phyloP scores from a whole-genome alignment of 805 yeast genomes.

The Zygoascus tannicola region DNA sequence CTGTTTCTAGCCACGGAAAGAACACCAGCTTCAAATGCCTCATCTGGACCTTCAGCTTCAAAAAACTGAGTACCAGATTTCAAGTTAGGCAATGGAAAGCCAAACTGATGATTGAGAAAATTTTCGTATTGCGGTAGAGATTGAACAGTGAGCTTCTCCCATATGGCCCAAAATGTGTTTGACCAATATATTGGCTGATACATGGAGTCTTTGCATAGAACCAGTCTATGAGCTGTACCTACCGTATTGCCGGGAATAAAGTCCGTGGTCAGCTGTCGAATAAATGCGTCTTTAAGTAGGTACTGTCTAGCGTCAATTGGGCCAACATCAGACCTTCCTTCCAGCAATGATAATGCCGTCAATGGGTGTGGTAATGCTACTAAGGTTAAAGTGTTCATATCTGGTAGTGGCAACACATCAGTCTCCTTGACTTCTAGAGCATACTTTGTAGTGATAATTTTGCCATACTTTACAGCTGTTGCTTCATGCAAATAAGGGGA shows the following conservation, averaged over 20 bases:
- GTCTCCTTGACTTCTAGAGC: neutral
- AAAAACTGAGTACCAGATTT: neutral
- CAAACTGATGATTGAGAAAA: slow-evolving; percentile 15
- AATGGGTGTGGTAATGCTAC: slow-evolving; percentile 16
- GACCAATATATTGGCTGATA: slow-evolving; percentile 6
- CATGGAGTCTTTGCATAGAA: slow-evolving; percentile 16
- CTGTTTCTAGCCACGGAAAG: neutral
- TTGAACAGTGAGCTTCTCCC: slow-evolving; percentile 12
- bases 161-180: slow-evolving; percentile 14
- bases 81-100: slow-evolving; percentile 9
- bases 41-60: slow-evolving; percentile 1
- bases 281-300: slow-evolving; percentile 5
- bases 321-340: slow-evolving; percentile 7
- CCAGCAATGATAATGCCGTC: slow-evolving; percentile 9
- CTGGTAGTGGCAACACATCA: slow-evolving; percentile 3
- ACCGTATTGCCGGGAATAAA: slow-evolving; percentile 11
- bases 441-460: neutral
- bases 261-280: slow-evolving; percentile 10
- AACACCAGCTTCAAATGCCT: slow-evolving; percentile 1
- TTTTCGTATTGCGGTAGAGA: slow-evolving; percentile 3
- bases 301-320: slow-evolving; percentile 7
- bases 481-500: neutral
- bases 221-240: slow-evolving; percentile 9
- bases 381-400: slow-evolving; percentile 9
- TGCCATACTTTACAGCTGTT: neutral